phyloP scores from a whole-genome alignment of 2,329 filamentous ascomycete genomes.

The Orbilia blumenaviensis region DNA sequence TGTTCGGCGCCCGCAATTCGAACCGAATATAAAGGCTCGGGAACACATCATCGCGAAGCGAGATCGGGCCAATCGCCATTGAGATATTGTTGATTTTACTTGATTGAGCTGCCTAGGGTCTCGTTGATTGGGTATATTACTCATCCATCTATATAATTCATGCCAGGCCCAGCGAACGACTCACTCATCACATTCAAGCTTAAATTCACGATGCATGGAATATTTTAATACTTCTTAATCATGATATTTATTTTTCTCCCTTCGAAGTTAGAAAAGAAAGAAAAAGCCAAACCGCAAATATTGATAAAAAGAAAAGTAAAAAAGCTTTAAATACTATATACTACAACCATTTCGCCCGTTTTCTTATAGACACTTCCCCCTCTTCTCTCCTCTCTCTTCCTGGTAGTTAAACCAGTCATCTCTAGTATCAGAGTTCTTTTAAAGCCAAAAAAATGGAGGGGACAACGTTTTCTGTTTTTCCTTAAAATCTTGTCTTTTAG shows the following conservation, averaged over 20 bases:
- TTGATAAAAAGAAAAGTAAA: not conserved
- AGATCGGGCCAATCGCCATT: not conserved
- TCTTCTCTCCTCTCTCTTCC: not conserved
- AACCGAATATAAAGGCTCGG: no score
- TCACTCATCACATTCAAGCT: no score
- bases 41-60: no score
- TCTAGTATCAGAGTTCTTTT: not conserved
- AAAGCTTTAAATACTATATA: constrained; percentile 31
- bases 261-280: not conserved
- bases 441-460: not conserved
- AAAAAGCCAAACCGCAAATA: not conserved
- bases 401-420: no score
- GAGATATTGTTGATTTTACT: not conserved
- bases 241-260: no score
- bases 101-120: not conserved
- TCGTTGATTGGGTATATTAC: not conserved
- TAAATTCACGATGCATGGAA: no score
- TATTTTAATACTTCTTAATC: constrained; percentile 1
- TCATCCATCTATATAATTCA: no score
- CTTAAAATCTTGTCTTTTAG: not conserved
- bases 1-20: no score
- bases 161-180: no score
- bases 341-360: constrained; percentile 47
- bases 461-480: not conserved
- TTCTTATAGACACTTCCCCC: constrained; percentile 31